Evolutionary conservation across 2,329 filamentous ascomycete species (phyloP), one percentile per base, ranked within the genome.

Genomic region (Helotiales sp.): DNA sequence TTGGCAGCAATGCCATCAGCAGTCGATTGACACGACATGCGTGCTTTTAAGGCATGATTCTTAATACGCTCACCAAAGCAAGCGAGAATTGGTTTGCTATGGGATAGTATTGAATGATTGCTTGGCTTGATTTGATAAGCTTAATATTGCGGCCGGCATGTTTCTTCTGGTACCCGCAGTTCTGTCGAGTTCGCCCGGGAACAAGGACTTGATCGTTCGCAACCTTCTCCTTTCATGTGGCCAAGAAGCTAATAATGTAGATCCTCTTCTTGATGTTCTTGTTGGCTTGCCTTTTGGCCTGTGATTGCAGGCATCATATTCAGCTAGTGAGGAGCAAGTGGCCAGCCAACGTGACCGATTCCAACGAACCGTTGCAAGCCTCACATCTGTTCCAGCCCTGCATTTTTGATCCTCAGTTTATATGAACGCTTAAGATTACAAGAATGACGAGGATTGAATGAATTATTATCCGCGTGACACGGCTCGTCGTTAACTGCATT

Each of bases 31-130:
- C 55, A 22, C 15, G 6, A 30, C 55, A 58, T 43, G 32, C 55
- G 28, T 58, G 28, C 55, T 37, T 58, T 43, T 58, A 17, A 58
- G 55, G 32, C 55, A 34, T 34, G 55, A 58, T 58, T 43, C 45
- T 47, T 47, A 20, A 47, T 47, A 47, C n/a, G 45, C 45, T 47
- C 11, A 24, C n/a, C n/a, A n/a, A n/a, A n/a, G n/a, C n/a, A n/a
- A n/a, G n/a, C n/a, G n/a, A n/a, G n/a, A n/a, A n/a, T 47, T 47
- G 45, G 20, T 47, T 47, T 47, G 45, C 45, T 22, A 15, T 40
- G 28, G 32, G 28, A n/a, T 40, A 34, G 32, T 40, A 1, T 34
- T 58, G 55, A 20, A 34, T 24, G 54, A 58, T 37, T 58, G 54
- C 49, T 54, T 55, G 50, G n/a, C 30, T 55, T 34, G 50, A 55